Base-by-base conservation (phyloP, 2,329 filamentous ascomycete species). In the Ophiostoma quercus region DNA sequence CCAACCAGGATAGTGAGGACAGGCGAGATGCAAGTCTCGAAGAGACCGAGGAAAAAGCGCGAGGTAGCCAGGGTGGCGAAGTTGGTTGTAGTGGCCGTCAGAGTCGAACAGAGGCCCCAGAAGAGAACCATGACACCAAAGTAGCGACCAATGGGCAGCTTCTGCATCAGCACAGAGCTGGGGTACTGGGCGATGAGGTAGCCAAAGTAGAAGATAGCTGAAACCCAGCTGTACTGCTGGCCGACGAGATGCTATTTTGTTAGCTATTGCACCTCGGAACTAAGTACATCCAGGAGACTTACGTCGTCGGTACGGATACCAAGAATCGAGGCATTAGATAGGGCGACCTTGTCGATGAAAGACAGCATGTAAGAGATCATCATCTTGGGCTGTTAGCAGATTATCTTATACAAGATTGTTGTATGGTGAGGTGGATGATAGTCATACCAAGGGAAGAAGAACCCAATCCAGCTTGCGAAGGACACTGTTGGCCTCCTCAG, bases 181-280 rank as follows among this genome's bases (percentile, higher is more conserved):
- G 80, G 80, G 57, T 78, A 79, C 1, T 78, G 77, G 63, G 78
- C 78, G 62, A 77, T 72, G 72, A 82, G 76, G 74, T 79, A 82
- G 14, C 80, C 80, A 67, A 82, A 80, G 70, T 81, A 80, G 69
- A 80, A 77, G n/a, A 80, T 79, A 7, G 79, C 79, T 19, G 79
- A 79, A 14, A 81, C 79, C 80, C 80, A 82, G 19, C 79, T 79
- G 72, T 82, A 82, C 68, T 80, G 75, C 67, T 80, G 76, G 32
- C 80, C 80, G 57, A 47, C 25, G 8, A 70, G 68, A 29, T 67
- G 68, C 65, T 67, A 47, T 34, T 3, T 19, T 67, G 47, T 67
- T 29, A 66, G 63, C 9, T 6, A 19, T 11, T 6, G 7, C 9
- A 9, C n/a, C n/a, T 25, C n/a, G 3, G 8, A 11, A 11, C 11